Conservation (phyloP, 2,329 filamentous ascomycete genomes). For the Fusarium chaquense region DNA sequence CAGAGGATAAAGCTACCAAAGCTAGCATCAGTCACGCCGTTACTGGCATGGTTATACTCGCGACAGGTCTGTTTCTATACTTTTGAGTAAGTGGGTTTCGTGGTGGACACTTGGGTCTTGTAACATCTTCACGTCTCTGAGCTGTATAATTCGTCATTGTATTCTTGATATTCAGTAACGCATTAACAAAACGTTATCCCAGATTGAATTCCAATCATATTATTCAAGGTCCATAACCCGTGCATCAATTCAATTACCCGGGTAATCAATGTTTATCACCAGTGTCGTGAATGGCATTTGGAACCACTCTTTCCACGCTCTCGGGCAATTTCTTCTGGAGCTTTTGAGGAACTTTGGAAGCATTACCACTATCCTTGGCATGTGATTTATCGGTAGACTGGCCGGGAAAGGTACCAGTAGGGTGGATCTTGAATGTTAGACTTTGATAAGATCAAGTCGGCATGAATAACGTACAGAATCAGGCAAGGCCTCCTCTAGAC, state of each 20-base stretch:
- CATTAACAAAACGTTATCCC: background rate
- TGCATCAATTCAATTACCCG: background rate
- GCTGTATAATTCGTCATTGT: background rate
- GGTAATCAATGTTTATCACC: constrained; percentile 27
- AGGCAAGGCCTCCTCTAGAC: constrained; percentile 38
- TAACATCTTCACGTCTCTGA: background rate
- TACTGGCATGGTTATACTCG: constrained; percentile 12
- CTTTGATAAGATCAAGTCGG: rapidly evolving
- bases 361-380: constrained; percentile 30
- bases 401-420: constrained; percentile 30
- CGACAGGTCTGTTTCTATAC: constrained; percentile 30
- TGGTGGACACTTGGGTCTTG: background rate
- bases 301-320: constrained; percentile 37
- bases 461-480: constrained; percentile 25
- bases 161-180: background rate
- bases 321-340: constrained; percentile 44
- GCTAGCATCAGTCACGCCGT: constrained; percentile 31
- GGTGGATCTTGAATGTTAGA: constrained; percentile 36
- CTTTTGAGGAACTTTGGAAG: constrained; percentile 43
- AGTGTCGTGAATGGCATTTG: constrained; percentile 42
- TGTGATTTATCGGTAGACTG: constrained; percentile 38
- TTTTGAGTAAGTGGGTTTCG: background rate
- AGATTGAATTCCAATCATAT: background rate
- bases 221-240: background rate
- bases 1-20: constrained; percentile 6